Evolutionary conservation across 306 rosid species (phyloP).

Genomic region (Gastrolobium bilobum): DNA sequence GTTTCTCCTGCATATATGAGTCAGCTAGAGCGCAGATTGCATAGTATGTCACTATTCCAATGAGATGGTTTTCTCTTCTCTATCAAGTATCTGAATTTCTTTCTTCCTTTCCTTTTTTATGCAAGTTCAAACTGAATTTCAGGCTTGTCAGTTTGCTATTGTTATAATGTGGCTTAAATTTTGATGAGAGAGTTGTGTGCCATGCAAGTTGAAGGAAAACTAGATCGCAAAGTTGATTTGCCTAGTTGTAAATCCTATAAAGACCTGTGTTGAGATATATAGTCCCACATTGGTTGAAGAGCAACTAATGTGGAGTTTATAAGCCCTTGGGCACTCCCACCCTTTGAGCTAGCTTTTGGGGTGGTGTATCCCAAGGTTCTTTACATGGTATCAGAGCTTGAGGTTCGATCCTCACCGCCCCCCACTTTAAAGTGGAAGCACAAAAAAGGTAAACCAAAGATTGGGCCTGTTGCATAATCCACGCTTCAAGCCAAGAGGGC

Average conservation of each 20-base stretch:
- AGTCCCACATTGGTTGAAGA: too few species aligned
- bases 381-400: too few species aligned
- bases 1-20: conserved; percentile 95
- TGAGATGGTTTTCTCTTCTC: conserved; percentile 42
- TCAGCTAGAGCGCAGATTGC: conserved; percentile 80
- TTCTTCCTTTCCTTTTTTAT: conserved; percentile 25
- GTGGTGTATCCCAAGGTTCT: too few species aligned
- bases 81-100: conserved; percentile 36
- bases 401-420: too few species aligned
- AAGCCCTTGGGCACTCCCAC: too few species aligned
- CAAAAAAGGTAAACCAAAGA: too few species aligned
- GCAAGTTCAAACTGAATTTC: conserved; percentile 34
- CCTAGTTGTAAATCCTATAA: conserved; percentile 23
- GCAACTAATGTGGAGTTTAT: too few species aligned
- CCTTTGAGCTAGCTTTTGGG: too few species aligned
- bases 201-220: conserved; percentile 26
- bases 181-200: not conserved
- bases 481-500: too few species aligned
- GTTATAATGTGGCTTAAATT: conserved; percentile 17
- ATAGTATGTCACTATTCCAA: conserved; percentile 63
- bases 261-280: too few species aligned
- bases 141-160: conserved; percentile 32
- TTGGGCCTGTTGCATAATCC: too few species aligned
- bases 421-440: too few species aligned
- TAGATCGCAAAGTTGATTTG: conserved; percentile 1